Evolutionary conservation across 345 rosid genomes (phyloP), one percentile per base, ranked within the genome.

Genomic region (Carallia pectinifolia): DNA sequence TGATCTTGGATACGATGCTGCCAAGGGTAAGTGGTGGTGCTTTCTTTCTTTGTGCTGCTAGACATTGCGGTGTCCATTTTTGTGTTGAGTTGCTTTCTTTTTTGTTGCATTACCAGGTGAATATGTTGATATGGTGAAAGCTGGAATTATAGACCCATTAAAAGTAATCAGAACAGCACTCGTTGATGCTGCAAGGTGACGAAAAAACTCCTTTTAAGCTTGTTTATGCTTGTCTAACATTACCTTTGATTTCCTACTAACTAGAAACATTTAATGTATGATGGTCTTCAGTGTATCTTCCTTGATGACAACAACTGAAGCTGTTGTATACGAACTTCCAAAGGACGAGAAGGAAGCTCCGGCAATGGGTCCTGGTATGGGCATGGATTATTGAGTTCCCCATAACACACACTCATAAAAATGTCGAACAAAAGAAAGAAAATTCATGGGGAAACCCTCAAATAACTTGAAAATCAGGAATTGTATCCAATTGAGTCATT

Each of bases 1-100:
- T 17, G 98, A 95, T 61, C 87, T 92, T 29, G 99, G 99, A 17
- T 95, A 95, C 64, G 99, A 95, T 79, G 99, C 94, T 0, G 99
- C 98, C 53, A 92, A 89, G 85, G 99, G 99, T 95, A 1, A 58
- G 23, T 23, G 23, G 81, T 68, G 36, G 16, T 60, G 27, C n/a
- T 9, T 62, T 19, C 0, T 55, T 15, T 27, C 4, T 37, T 52
- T 56, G 9, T 30, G 1, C 72, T 53, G 53, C 12, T 27, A 29
- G n/a, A 36, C 13, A 58, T 9, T 13, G 18, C 30, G 48, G 3
- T 17, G 16, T 10, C 16, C 3, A 64, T 34, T 44, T 39, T 33
- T 53, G 23, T 23, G 23, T 23, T 23, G 23, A 33, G 0, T 33
- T 33, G 34, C 34, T 33, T 33, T 33, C 2, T 33, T 33, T 33